Evolutionary conservation across 371 early-diverging fungal species (phyloP).

Genomic region (Massospora cicadina): DNA sequence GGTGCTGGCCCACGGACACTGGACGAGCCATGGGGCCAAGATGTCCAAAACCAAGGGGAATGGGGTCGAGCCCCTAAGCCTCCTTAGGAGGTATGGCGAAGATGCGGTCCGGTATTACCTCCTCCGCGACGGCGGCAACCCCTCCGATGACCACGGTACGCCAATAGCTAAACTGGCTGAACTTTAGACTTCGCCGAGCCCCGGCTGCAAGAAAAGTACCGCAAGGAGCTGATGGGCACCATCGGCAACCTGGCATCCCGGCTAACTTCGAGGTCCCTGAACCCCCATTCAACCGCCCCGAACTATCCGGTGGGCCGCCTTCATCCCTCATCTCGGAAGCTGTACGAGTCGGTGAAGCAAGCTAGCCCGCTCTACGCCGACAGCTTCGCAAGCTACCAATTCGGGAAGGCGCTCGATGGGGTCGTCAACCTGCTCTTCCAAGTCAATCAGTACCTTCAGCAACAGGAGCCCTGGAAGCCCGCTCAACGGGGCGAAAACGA

Average conservation of each 20-base stretch:
- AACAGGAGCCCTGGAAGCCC: constrained; percentile 66
- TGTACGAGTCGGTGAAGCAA: background rate
- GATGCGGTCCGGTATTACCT: constrained; percentile 84
- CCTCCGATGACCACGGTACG: constrained; percentile 45
- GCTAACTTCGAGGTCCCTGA: constrained; percentile 31
- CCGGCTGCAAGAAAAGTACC: constrained; percentile 43
- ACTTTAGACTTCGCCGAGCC: constrained; percentile 48
- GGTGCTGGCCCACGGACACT: constrained; percentile 84
- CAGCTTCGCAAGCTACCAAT: constrained; percentile 11
- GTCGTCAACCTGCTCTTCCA: constrained; percentile 10
- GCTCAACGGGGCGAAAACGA: constrained; percentile 22
- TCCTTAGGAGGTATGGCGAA: constrained; percentile 51
- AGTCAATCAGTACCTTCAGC: constrained; percentile 57
- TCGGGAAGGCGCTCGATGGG: constrained; percentile 20
- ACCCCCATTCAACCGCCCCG: constrained; percentile 18
- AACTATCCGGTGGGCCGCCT: background rate
- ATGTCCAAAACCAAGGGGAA: constrained; percentile 91
- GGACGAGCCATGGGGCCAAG: constrained; percentile 71
- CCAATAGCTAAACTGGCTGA: background rate
- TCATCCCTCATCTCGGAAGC: constrained; percentile 4
- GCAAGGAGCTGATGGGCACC: constrained; percentile 63
- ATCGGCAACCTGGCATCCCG: constrained; percentile 74
- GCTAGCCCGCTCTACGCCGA: constrained; percentile 11
- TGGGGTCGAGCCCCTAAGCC: constrained; percentile 65
- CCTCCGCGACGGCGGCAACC: constrained; percentile 70